Conservation (phyloP, 2,329 filamentous ascomycete genomes). For the Colletotrichum caudatum region DNA sequence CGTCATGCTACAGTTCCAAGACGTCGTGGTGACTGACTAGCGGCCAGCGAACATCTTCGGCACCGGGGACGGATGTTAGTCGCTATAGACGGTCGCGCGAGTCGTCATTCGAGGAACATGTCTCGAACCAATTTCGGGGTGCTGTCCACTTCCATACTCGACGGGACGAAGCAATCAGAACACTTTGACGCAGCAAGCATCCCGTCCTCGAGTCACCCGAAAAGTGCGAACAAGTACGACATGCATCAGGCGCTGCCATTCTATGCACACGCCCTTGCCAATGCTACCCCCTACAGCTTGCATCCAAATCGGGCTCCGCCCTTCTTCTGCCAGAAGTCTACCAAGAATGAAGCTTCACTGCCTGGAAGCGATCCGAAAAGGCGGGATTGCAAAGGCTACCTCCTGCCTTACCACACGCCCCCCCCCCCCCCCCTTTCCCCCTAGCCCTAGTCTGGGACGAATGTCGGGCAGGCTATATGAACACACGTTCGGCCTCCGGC, state of each 20-base stretch:
- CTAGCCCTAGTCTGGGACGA: slow-evolving; percentile 1
- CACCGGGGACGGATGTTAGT: slow-evolving; percentile 5
- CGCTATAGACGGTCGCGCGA: background rate
- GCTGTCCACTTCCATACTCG: background rate
- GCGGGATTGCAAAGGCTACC: slow-evolving; percentile 36
- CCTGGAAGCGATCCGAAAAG: slow-evolving; percentile 35
- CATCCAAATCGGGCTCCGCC: slow-evolving; percentile 35
- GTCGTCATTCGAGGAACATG: slow-evolving; percentile 9
- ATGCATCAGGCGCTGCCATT: slow-evolving; percentile 22
- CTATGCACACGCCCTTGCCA: slow-evolving; percentile 30
- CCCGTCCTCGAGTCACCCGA: slow-evolving; percentile 25
- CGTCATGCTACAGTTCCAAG: background rate
- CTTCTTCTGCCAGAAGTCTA: slow-evolving; percentile 28
- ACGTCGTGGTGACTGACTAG: background rate
- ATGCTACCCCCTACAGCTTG: slow-evolving; percentile 14
- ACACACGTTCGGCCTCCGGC: background rate
- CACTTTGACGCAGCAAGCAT: slow-evolving; percentile 19
- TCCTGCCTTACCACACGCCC: background rate
- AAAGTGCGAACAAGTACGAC: slow-evolving; percentile 15
- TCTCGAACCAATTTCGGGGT: slow-evolving; percentile 10
- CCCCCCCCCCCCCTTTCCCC: slow-evolving; percentile 12
- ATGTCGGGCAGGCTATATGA: background rate
- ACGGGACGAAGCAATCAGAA: slow-evolving; percentile 8
- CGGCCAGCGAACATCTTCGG: background rate
- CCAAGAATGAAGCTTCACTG: slow-evolving; percentile 34